Percentiles rank a stretch among this genome's conserved stretches.
Evolutionary conservation across 768 basidiomycete genomes (phyloP).

Genomic region (Mycena epipterygia): DNA sequence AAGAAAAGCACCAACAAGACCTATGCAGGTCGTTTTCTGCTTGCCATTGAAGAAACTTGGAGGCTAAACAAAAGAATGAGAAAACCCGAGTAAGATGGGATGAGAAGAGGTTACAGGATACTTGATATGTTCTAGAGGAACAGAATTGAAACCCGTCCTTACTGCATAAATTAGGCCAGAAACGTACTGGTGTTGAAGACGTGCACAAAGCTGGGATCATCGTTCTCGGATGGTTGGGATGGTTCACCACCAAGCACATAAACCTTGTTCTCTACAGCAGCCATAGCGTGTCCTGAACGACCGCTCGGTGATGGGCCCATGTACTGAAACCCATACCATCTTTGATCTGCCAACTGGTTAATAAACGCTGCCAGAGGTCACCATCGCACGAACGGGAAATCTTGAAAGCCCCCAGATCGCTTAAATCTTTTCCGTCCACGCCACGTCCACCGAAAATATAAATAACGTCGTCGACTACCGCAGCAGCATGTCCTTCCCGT

Average conservation of each 20-base stretch:
- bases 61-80: neutral
- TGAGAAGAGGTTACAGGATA: conserved; percentile 81
- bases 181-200: conserved; percentile 94
- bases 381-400: conserved; percentile 82
- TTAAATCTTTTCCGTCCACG: conserved; percentile 95
- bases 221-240: conserved; percentile 75
- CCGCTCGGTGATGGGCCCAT: conserved; percentile 97
- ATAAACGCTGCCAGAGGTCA: conserved; percentile 20
- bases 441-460: conserved; percentile 98
- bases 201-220: conserved; percentile 87
- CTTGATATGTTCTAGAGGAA: conserved; percentile 88
- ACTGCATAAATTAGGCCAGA: conserved; percentile 17
- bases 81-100: no score
- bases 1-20: neutral
- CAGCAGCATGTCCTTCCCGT: conserved; percentile 96
- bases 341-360: conserved; percentile 72
- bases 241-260: conserved; percentile 97
- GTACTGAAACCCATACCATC: conserved; percentile 99
- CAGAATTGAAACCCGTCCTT: conserved; percentile 38
- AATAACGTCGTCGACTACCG: conserved; percentile 96
- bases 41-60: neutral
- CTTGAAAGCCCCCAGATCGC: conserved; percentile 97
- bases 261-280: conserved; percentile 88
- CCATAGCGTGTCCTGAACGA: conserved; percentile 98
- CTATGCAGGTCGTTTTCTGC: neutral